Conservation (phyloP, 805 yeast genomes). For the Kluyveromyces wickerhamii region DNA sequence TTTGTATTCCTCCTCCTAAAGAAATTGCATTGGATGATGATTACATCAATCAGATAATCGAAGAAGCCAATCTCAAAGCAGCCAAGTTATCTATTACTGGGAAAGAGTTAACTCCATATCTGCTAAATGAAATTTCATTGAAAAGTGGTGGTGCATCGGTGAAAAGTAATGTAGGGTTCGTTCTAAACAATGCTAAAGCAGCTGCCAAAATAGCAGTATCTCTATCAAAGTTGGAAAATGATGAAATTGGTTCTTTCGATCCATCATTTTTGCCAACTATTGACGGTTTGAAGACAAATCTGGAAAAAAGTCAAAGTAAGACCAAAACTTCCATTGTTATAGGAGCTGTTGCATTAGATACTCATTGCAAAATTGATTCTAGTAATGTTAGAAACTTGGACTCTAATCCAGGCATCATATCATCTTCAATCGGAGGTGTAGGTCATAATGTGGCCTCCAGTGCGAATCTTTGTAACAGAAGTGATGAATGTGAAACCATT, state of each 20-base stretch:
- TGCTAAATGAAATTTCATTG: conserved; percentile 55
- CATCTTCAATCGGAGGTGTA: conserved; percentile 70
- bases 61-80: conserved; percentile 52
- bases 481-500: conserved; percentile 22
- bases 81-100: conserved; percentile 47
- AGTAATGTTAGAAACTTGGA: conserved; percentile 37
- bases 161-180: conserved; percentile 64
- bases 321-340: conserved; percentile 31
- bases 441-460: conserved; percentile 76
- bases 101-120: conserved; percentile 71
- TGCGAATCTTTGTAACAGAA: conserved; percentile 31
- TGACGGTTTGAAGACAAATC: too few relatives aligned
- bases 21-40: conserved; percentile 48
- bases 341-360: conserved; percentile 74
- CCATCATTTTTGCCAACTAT: too few relatives aligned
- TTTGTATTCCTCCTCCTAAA: conserved; percentile 77
- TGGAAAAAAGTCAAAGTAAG: neutral
- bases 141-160: conserved; percentile 67
- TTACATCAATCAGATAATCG: conserved; percentile 48
- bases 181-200: conserved; percentile 61
- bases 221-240: conserved; percentile 29
- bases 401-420: conserved; percentile 63
- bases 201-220: conserved; percentile 62
- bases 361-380: conserved; percentile 43
- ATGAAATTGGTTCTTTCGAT: neutral